Conservation (phyloP, 108 stramenopile genomes). For the Fragilariopsis cylindrus region DNA sequence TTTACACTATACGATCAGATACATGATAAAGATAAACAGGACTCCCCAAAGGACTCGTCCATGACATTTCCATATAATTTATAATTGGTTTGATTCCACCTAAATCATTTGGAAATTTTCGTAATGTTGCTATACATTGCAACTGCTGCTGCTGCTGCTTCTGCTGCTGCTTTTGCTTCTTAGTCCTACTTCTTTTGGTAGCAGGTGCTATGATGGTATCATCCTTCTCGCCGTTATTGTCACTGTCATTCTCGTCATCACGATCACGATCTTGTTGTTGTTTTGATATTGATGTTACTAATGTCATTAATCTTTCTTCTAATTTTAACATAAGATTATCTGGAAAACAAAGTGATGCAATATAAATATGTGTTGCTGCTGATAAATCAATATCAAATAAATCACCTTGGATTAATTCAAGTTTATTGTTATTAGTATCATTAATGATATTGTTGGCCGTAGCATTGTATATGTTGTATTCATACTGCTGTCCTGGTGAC, state of each 20-base stretch:
- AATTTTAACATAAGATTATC: constrained; percentile 50
- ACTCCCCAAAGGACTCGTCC: constrained; percentile 57
- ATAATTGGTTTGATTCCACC: constrained; percentile 34
- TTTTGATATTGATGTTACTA: not conserved
- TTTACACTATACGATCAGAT: no score
- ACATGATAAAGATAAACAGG: constrained; percentile 56
- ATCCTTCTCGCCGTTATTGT: not conserved
- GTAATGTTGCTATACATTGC: constrained; percentile 59
- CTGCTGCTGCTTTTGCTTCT: constrained; percentile 21
- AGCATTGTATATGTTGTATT: not conserved
- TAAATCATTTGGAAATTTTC: constrained; percentile 36
- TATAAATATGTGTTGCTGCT: constrained; percentile 62
- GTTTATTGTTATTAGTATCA: constrained; percentile 5
- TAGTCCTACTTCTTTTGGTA: not conserved
- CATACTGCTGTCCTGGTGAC: no score
- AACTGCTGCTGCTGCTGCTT: constrained; percentile 18
- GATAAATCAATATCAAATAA: constrained; percentile 57
- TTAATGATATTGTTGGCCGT: not conserved
- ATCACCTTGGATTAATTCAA: constrained; percentile 59
- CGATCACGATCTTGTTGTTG: no score
- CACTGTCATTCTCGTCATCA: not conserved
- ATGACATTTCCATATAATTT: constrained; percentile 64
- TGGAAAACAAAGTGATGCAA: constrained; percentile 65
- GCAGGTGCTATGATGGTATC: no score
- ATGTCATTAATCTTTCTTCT: constrained; percentile 31